Base-by-base conservation (phyloP, 2,329 filamentous ascomycete species). In the Colletotrichum sp. region DNA sequence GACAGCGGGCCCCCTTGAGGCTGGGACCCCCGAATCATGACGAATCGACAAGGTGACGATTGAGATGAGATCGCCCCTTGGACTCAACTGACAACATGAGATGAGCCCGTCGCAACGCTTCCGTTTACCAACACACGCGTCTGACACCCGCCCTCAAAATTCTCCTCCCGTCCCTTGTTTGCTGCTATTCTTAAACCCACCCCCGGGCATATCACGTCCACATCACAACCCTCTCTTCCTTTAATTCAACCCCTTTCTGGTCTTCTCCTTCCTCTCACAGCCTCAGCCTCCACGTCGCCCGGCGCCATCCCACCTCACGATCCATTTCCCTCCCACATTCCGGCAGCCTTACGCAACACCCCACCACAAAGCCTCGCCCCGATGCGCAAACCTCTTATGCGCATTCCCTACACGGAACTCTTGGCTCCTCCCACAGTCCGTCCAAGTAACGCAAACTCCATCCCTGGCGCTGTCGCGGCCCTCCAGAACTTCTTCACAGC, bases 401-500 rank as follows among this genome's bases (percentile, higher is more conserved):
- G 96, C 79, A 98, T 99, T 81, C 96, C 96, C 75, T 99, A 96
- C 84, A 98, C 95, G 82, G 93, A 95, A 79, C 93, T 95, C 57
- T 90, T 98, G 71, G 92, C 96, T 29, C 88, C 93, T 30, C 94
- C 96, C 5, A 90, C 89, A 69, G 93, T 97, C 82, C 90, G 95
- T 76, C 97, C 97, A 6, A 85, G 89, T 64, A 92, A 91, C 77
- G 96, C 96, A 66, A 89, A 88, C 63, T 94, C 94, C 3, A 83
- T 94, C 52, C 84, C 90, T 8, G 95, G 95, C 30, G 96, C 96
- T 71, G 89, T 98, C 77, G 90, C 92, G 36, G 96, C 96, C 5
- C 90, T 99, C 64, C 87, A 91, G 34, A 89, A 91, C 73, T 99
- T 99, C 87, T 90, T 99, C 77, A 89, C 90, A 67, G 87, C 93